phyloP scores from a whole-genome alignment of 768 basidiomycete genomes.

The Pilatotrama ljubarskyi region DNA sequence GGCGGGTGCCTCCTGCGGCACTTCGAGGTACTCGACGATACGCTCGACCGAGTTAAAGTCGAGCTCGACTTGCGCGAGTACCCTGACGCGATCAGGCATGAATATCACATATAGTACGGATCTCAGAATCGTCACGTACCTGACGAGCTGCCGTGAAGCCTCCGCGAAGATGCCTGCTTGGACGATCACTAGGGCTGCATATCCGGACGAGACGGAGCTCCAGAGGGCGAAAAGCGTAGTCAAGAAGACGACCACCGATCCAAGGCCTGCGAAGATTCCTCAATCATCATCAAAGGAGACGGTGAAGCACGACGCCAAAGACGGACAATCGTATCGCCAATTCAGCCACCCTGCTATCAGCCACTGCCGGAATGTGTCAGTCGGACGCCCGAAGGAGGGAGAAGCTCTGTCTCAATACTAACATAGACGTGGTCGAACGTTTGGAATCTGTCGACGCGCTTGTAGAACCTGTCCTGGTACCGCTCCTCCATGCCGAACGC shows the following conservation, averaged over 20 bases:
- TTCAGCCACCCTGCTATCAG: conserved; percentile 67
- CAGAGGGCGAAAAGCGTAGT: conserved; percentile 70
- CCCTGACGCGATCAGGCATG: conserved; percentile 36
- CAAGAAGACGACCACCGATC: conserved; percentile 67
- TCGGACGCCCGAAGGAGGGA: not conserved
- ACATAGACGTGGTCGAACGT: conserved; percentile 72
- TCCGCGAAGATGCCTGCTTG: conserved; percentile 71
- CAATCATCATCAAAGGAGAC: too few species aligned
- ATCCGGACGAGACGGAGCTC: conserved; percentile 55
- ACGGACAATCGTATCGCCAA: conserved; percentile 73
- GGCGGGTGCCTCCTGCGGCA: conserved; percentile 68
- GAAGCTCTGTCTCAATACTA: conserved; percentile 29
- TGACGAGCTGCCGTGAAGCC: conserved; percentile 64
- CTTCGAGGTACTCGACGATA: conserved; percentile 66
- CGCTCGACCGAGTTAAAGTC: conserved; percentile 78
- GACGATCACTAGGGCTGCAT: conserved; percentile 70
- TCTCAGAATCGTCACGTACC: conserved; percentile 31
- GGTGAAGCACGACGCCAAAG: not conserved
- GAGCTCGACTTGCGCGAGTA: conserved; percentile 68
- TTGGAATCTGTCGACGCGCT: conserved; percentile 61
- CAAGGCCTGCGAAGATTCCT: conserved; percentile 46
- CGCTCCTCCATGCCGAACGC: conserved; percentile 71
- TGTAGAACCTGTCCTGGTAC: conserved; percentile 66
- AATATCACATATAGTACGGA: conserved; percentile 3
- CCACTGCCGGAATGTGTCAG: conserved; percentile 44